Evolutionary conservation across 2,329 filamentous ascomycete species (phyloP).

Genomic region (Fusarium nelsonii): DNA sequence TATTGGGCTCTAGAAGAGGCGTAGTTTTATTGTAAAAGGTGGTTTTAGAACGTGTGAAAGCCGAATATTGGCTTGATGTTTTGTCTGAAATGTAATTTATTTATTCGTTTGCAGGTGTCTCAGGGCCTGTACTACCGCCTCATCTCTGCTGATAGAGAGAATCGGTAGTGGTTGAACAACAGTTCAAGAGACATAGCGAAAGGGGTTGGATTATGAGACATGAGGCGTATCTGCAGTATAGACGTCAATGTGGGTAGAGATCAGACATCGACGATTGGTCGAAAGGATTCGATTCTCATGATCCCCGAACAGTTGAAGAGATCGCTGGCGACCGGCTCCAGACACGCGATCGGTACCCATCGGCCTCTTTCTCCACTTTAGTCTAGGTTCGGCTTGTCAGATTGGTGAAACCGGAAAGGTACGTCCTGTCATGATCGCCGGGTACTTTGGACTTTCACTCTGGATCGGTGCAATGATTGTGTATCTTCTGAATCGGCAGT

Average conservation of each 20-base stretch:
- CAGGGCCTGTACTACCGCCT: neutral
- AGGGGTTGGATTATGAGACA: slow-evolving; percentile 3
- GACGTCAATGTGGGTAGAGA: slow-evolving; percentile 1
- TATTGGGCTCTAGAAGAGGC: neutral
- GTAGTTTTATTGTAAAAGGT: neutral
- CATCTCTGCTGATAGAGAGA: slow-evolving; percentile 12
- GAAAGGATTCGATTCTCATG: slow-evolving; percentile 31
- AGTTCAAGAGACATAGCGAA: neutral
- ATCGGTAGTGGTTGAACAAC: neutral
- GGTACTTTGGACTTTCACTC: slow-evolving; percentile 8
- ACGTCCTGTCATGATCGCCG: slow-evolving; percentile 23
- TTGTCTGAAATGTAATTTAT: neutral
- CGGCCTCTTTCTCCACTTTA: slow-evolving; percentile 23
- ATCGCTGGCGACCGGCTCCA: slow-evolving; percentile 39
- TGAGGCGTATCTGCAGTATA: slow-evolving; percentile 21
- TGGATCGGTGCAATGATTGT: slow-evolving; percentile 31
- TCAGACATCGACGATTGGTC: slow-evolving; percentile 19
- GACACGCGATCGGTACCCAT: slow-evolving; percentile 42
- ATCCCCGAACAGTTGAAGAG: slow-evolving; percentile 31
- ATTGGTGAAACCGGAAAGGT: slow-evolving; percentile 13
- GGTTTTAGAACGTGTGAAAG: neutral
- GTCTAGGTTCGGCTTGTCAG: neutral
- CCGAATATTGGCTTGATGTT: neutral
- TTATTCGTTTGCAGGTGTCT: neutral
- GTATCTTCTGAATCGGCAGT: slow-evolving; percentile 16